Base-by-base conservation (phyloP, 2,329 filamentous ascomycete species). In the Cercospora sojina region DNA sequence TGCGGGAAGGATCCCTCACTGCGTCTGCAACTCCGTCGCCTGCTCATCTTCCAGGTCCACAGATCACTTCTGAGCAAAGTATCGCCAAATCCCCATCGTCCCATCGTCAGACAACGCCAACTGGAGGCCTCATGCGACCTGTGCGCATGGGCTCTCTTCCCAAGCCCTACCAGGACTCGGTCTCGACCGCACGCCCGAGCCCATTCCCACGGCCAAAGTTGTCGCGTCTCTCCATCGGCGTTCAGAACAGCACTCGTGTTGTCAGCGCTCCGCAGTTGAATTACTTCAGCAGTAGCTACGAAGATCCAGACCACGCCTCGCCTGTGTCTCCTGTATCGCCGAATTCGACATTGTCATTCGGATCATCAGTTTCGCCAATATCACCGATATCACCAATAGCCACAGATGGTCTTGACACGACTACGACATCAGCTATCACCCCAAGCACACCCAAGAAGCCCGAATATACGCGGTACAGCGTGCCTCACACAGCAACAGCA, bases 71-170 rank as follows among this genome's bases (percentile, higher is more conserved):
- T 20, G 64, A 69, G 47, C 70, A 70, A 66, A 68, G 65, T 1
- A 63, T 70, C 8, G 20, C 71, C 18, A 65, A 66, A 5, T 23
- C 41, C 5, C 43, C 57, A 20, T 61, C 63, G 0, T 27, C 31
- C 10, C 53, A 47, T 25, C 65, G 12, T 35, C 53, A 57, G 16
- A 18, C 29, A 8, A 23, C 20, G 3, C 55, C 47, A 12, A 55
- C 47, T 5, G 70, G 69, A 47, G 65, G 70, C 12, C 65, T 75
- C 27, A 67, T 76, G 59, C 62, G 68, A 12, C 73, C 74, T 3
- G 72, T 76, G 27, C 67, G 69, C 27, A 69, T 65, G 7, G 74
- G 72, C 8, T 73, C 62, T 76, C 80, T 68, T 72, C 74, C 70
- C 7, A 70, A 70, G 56, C 55, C 64, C 12, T 71, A 67, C 57